Conservation (phyloP, 306 rosid species). For the Hippophae rhamnoides region DNA sequence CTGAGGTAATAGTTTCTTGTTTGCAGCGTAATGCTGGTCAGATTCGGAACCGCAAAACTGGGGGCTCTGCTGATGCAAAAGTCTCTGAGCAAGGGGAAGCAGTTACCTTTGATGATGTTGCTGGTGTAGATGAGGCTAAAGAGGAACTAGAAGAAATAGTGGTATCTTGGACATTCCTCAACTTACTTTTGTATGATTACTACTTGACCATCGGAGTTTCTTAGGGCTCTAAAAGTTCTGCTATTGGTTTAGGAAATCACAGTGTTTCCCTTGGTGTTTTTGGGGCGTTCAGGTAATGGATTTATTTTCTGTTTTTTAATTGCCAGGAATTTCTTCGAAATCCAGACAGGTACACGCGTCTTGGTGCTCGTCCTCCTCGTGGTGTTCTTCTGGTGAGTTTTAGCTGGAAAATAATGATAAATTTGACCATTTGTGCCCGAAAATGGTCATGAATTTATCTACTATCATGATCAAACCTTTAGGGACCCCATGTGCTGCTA, state of each 20-base stretch:
- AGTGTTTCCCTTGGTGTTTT: background rate
- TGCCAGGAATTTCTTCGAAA: conserved; percentile 93
- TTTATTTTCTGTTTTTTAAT: conserved; percentile 28
- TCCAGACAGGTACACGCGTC: conserved; percentile 77
- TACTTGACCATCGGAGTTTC: conserved; percentile 1
- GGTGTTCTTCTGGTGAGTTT: conserved; percentile 96
- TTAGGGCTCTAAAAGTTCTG: conserved; percentile 22
- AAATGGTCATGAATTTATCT: conserved; percentile 4
- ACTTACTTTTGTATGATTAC: conserved; percentile 6
- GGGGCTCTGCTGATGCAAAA: conserved; percentile 63
- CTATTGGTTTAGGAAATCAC: background rate
- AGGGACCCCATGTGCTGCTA: background rate
- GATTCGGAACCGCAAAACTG: conserved; percentile 78
- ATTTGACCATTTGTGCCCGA: background rate
- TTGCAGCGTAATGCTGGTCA: conserved; percentile 80
- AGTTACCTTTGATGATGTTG: conserved; percentile 89
- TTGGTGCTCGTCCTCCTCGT: conserved; percentile 99
- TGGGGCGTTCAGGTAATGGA: conserved; percentile 2
- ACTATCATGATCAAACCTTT: too few relatives aligned
- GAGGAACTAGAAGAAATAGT: conserved; percentile 99
- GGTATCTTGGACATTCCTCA: conserved; percentile 50
- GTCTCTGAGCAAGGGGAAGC: conserved; percentile 74
- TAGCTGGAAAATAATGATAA: conserved; percentile 12
- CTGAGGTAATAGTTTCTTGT: conserved; percentile 33
- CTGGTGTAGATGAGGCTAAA: conserved; percentile 98